Percentiles rank a stretch among this genome's conserved stretches.
phyloP scores from a whole-genome alignment of 257 asterid species.

The Eucommia ulmoides region DNA sequence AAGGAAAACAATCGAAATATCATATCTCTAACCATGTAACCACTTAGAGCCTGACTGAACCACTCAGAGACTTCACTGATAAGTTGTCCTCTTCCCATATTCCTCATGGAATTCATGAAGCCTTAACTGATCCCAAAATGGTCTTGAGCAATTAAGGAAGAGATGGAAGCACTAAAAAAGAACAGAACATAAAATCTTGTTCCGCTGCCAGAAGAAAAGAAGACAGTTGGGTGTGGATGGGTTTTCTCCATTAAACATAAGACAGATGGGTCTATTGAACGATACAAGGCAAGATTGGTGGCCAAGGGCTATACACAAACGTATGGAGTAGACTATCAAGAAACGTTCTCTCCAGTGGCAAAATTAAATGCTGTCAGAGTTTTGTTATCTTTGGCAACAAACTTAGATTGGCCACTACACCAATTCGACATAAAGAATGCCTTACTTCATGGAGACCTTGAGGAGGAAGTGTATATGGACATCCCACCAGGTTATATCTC shows the following conservation, averaged over 20 bases:
- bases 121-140: not conserved
- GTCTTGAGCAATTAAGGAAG: not conserved
- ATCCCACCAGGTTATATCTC: not conserved
- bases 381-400: not conserved
- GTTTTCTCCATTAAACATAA: not conserved
- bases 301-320: not conserved
- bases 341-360: not conserved
- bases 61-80: not conserved
- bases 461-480: not conserved
- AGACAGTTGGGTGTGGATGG: not conserved
- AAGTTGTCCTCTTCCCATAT: not conserved
- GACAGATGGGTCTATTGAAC: not conserved
- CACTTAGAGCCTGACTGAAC: not conserved
- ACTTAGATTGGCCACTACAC: not conserved
- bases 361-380: not conserved
- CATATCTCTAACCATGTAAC: not conserved
- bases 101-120: not conserved
- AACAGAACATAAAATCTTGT: not conserved
- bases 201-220: not conserved
- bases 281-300: not conserved
- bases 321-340: not conserved
- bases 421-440: not conserved
- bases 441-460: not conserved
- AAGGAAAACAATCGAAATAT: not conserved
- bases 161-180: not conserved